Evolutionary conservation across 2,329 filamentous ascomycete genomes (phyloP).

Genomic region (Verticillium isaacii): DNA sequence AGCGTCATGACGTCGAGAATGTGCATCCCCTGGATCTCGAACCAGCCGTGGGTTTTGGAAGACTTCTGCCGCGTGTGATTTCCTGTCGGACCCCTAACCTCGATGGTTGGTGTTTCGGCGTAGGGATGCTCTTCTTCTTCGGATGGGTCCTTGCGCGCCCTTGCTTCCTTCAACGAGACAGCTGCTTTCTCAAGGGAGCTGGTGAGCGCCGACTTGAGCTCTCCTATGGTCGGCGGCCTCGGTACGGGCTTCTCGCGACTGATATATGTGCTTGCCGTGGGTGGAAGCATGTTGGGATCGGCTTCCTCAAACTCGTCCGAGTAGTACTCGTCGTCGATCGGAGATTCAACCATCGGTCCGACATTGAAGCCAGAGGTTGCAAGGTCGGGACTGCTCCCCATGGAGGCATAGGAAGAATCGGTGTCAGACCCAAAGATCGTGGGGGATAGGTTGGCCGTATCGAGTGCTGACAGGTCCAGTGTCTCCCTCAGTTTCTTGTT

Average conservation of each 20-base stretch:
- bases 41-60: slow-evolving; percentile 60
- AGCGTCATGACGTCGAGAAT: slow-evolving; percentile 89
- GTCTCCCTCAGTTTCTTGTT: slow-evolving; percentile 56
- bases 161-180: slow-evolving; percentile 60
- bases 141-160: slow-evolving; percentile 23
- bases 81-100: slow-evolving; percentile 30
- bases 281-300: slow-evolving; percentile 82
- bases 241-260: slow-evolving; percentile 76
- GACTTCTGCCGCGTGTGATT: slow-evolving; percentile 18
- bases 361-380: slow-evolving; percentile 31
- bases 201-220: slow-evolving; percentile 66
- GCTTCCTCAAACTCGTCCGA: slow-evolving; percentile 59
- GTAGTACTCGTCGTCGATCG: slow-evolving; percentile 42
- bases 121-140: neutral
- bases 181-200: slow-evolving; percentile 65
- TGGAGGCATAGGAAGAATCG: slow-evolving; percentile 57
- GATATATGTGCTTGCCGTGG: slow-evolving; percentile 93
- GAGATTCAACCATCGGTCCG: slow-evolving; percentile 40
- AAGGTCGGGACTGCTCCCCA: slow-evolving; percentile 55
- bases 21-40: slow-evolving; percentile 86
- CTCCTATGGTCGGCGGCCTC: slow-evolving; percentile 76
- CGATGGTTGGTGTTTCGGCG: slow-evolving; percentile 5
- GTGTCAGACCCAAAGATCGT: slow-evolving; percentile 40
- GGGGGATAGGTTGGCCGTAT: slow-evolving; percentile 28
- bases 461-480: slow-evolving; percentile 53